Evolutionary conservation across 2,329 filamentous ascomycete species (phyloP).

Genomic region (Hymenoscyphus repandus): DNA sequence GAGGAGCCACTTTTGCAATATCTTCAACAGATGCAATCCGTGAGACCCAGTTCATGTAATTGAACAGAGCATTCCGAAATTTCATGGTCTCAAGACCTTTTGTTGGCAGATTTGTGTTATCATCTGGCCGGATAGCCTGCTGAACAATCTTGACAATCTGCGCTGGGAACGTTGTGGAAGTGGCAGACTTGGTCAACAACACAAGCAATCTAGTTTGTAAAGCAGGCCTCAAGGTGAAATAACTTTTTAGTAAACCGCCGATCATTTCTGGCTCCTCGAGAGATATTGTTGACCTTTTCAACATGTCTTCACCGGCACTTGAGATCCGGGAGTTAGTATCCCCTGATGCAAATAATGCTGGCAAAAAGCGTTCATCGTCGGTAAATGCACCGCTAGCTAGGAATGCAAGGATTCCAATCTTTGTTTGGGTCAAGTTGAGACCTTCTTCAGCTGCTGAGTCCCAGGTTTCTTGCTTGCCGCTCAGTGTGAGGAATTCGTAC

Average conservation of each 20-base stretch:
- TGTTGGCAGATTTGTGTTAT: slow-evolving; percentile 29
- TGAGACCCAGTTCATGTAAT: slow-evolving; percentile 82
- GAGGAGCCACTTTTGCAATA: slow-evolving; percentile 60
- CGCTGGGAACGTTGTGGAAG: slow-evolving; percentile 64
- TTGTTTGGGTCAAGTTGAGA: slow-evolving; percentile 63
- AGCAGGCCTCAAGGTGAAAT: slow-evolving; percentile 65
- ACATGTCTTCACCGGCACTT: slow-evolving; percentile 78
- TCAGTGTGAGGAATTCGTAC: slow-evolving; percentile 61
- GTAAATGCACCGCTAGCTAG: slow-evolving; percentile 81
- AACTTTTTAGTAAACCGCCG: slow-evolving; percentile 63
- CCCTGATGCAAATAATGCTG: slow-evolving; percentile 76
- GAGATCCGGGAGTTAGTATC: slow-evolving; percentile 77
- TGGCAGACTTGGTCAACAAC: slow-evolving; percentile 70
- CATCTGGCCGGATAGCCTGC: slow-evolving; percentile 51
- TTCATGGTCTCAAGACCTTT: slow-evolving; percentile 61
- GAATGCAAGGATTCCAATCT: slow-evolving; percentile 63
- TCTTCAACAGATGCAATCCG: slow-evolving; percentile 59
- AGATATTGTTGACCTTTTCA: slow-evolving; percentile 73
- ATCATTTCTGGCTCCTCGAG: slow-evolving; percentile 65
- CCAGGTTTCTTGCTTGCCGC: slow-evolving; percentile 65
- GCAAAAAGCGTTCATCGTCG: slow-evolving; percentile 76
- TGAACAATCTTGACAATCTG: slow-evolving; percentile 66
- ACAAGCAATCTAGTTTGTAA: slow-evolving; percentile 73
- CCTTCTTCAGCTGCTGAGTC: slow-evolving; percentile 54
- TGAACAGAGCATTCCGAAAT: slow-evolving; percentile 75